Base-by-base conservation (phyloP, 257 asterid genomes). In the Galeopsis tetrahit region DNA sequence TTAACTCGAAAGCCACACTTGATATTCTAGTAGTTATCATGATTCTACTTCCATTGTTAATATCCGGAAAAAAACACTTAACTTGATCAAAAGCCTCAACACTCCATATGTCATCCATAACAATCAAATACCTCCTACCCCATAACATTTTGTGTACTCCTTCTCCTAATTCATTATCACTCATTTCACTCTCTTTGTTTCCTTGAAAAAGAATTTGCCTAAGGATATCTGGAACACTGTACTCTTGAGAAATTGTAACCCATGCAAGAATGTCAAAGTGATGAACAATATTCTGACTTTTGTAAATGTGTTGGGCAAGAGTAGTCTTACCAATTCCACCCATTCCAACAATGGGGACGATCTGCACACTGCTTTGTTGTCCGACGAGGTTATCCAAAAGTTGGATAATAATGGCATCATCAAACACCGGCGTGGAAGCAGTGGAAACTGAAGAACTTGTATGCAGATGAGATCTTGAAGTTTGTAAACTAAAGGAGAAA, bases 281-380 rank as follows among this genome's bases (percentile, higher is more conserved):
- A 0, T 15, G 13, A 4, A 36, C 15, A 17, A 15, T 39, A 14
- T 39, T 35, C 14, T 36, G 52, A 39, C 17, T 39, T 17, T 10
- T 0, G 7, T 63, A 63, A 38, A 39, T 2, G 39, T 4, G 15
- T 63, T 15, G 3, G 15, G 35, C 35, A 39, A 63, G 51, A 0
- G 68, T 63, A 39, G 68, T 63, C 68, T 63, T 63, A 15, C 68
- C 68, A 0, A 63, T 63, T 36, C 68, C 68, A 8, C 68, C 68
- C 68, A 63, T 63, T 0, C 68, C 52, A 14, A 63, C 68, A 36
- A 63, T 15, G 1, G 52, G 15, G 35, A 63, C 1, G 35, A 63
- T 39, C 11, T 63, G 35, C 15, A 39, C 52, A 63, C 7, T 8
- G 17, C 7, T 4, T 3, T 9, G 35, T 17, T 39, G 31, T 40